phyloP scores from a whole-genome alignment of 306 rosid species.

The Senna tora region DNA sequence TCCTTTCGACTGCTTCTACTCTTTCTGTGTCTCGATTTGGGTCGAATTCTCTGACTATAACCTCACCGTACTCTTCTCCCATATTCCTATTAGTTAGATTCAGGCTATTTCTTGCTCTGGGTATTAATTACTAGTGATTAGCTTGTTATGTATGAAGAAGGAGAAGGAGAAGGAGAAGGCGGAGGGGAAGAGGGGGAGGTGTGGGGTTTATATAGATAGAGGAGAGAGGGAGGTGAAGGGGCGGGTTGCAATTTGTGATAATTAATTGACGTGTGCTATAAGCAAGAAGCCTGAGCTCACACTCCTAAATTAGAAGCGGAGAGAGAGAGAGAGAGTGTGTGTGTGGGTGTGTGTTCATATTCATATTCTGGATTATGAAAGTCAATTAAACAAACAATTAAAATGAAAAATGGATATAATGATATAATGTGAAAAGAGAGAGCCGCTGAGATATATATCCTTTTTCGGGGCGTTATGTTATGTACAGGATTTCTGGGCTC shows the following conservation, averaged over 20 bases:
- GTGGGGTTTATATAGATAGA: constrained; percentile 34
- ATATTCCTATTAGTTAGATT: neutral
- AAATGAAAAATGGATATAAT: neutral
- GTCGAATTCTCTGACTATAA: constrained; percentile 70
- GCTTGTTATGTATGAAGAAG: no score
- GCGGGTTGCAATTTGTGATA: no score
- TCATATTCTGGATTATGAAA: neutral
- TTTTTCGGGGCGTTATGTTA: no score
- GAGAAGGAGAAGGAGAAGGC: no score
- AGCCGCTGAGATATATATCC: constrained; percentile 16
- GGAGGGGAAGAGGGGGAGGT: neutral
- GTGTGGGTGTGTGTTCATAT: neutral
- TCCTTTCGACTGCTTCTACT: constrained; percentile 75
- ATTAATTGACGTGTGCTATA: constrained; percentile 49
- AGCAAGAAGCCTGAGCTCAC: constrained; percentile 36
- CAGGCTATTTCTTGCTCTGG: no score
- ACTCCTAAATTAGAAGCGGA: constrained; percentile 24
- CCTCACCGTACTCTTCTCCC: constrained; percentile 23
- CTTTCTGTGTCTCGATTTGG: constrained; percentile 51
- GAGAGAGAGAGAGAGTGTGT: neutral
- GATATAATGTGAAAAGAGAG: neutral
- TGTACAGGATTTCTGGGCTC: no score
- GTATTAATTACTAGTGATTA: no score
- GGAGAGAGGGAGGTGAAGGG: no score
- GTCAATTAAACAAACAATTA: no score